Evolutionary conservation across 2,329 filamentous ascomycete species (phyloP), one percentile per base, ranked within the genome.

Genomic region (Zymoseptoria passerinii): DNA sequence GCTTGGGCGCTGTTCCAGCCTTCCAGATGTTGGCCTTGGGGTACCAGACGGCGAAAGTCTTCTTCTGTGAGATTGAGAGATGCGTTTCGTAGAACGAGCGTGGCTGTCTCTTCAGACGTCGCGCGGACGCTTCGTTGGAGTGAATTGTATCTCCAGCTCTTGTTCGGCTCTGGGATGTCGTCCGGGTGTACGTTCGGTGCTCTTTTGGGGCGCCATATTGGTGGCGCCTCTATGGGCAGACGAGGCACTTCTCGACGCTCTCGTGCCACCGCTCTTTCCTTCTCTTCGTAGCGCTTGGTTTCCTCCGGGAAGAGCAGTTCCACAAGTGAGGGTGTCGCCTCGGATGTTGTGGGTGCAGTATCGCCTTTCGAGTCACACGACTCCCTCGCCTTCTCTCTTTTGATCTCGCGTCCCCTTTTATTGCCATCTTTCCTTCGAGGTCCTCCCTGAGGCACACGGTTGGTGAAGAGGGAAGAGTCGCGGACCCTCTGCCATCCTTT

Each of bases 41-140:
- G 80, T 4, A 83, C 79, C 18, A 91, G 73, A 57, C 88, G 84
- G 62, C 83, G 80, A 72, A 92, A 92, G 74, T 92, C 89, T 63
- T 80, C 81, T 65, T 86, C 81, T 19, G 78, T 76, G 50, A 92
- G 78, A 19, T 81, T 79, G 58, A 78, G 79, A 66, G 81, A 83
- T 6, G 83, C 79, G 48, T 82, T 80, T 19, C 76, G 76, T 44
- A 91, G 73, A 49, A 85, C 76, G 48, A 92, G 76, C 66, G 76
- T 71, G 1, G 73, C 73, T 5, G 72, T 67, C 62, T 65, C 54
- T 67, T 62, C n/a, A 65, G 56, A 20, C 18, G 13, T 50, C 18
- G 50, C 54, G 20, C 13, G 29, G 23, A 27, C 19, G 35, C 35
- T 44, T 6, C 13, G 35, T 44, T 16, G 10, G 16, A 44, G 35